Conservation (phyloP, 2,329 filamentous ascomycete species). For the Stemphylium vesicarium region DNA sequence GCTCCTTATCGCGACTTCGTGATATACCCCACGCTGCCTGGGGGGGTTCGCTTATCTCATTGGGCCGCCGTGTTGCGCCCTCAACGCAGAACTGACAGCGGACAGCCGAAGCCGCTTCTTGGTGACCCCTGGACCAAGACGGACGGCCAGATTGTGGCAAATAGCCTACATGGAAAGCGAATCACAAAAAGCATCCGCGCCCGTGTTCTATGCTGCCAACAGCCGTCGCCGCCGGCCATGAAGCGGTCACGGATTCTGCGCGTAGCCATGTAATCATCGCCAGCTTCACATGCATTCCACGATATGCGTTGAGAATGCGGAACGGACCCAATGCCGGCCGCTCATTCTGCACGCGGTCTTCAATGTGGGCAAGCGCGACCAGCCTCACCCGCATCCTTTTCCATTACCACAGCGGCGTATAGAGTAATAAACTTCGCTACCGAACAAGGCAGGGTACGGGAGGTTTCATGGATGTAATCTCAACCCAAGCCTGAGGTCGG, state of each 20-base stretch:
- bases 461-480: constrained; percentile 2
- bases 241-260: constrained; percentile 18
- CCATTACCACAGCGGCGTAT: not conserved
- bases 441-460: no score
- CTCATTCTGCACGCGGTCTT: constrained; percentile 15
- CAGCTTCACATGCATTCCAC: not conserved
- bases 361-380: constrained; percentile 9
- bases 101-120: not conserved
- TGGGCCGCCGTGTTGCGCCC: constrained; percentile 17
- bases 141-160: no score
- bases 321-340: constrained; percentile 12
- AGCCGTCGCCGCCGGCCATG: constrained; percentile 30
- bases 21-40: constrained; percentile 30
- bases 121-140: not conserved
- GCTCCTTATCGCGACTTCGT: constrained; percentile 31
- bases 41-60: constrained; percentile 14
- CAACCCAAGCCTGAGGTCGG: constrained; percentile 29
- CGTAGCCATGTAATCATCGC: no score
- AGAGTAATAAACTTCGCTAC: not conserved
- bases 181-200: not conserved
- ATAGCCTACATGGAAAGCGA: no score
- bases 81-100: constrained; percentile 8
- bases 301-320: constrained; percentile 6
- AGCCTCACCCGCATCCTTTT: not conserved
- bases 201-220: constrained; percentile 1